phyloP scores from a whole-genome alignment of 345 rosid genomes.

The Alliaria petiolata region DNA sequence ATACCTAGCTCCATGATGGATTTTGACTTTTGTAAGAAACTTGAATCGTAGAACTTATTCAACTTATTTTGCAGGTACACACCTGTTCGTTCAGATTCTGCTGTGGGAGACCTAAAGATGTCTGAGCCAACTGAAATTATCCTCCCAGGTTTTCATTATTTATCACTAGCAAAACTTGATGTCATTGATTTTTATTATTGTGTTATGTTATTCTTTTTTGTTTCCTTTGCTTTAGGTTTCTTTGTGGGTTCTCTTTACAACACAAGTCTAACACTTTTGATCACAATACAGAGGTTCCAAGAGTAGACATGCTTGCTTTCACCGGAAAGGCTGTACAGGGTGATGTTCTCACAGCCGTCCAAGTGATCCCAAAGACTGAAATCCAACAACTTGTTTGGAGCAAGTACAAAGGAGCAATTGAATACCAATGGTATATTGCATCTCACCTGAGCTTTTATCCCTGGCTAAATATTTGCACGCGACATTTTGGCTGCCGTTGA shows the following conservation, averaged over 20 bases:
- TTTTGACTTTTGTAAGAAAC: background rate
- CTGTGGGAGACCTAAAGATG: conserved; percentile 66
- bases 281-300: conserved; percentile 58
- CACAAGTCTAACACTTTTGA: background rate
- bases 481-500: too few relatives aligned
- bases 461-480: conserved; percentile 5
- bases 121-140: conserved; percentile 73
- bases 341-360: conserved; percentile 80
- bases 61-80: conserved; percentile 59
- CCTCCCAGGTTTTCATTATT: conserved; percentile 63
- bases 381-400: conserved; percentile 79
- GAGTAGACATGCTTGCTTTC: conserved; percentile 81
- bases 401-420: conserved; percentile 79
- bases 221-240: background rate
- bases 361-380: conserved; percentile 83
- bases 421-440: conserved; percentile 65
- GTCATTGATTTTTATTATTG: background rate
- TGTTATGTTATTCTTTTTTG: background rate
- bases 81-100: conserved; percentile 94
- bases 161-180: background rate
- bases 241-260: conserved; percentile 7
- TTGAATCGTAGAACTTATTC: conserved; percentile 4
- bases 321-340: conserved; percentile 94
- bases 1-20: background rate
- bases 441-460: conserved; percentile 7